Percentiles rank a stretch among this genome's conserved stretches.
phyloP scores from a whole-genome alignment of 345 rosid species.

The Raphanus raphanistrum region DNA sequence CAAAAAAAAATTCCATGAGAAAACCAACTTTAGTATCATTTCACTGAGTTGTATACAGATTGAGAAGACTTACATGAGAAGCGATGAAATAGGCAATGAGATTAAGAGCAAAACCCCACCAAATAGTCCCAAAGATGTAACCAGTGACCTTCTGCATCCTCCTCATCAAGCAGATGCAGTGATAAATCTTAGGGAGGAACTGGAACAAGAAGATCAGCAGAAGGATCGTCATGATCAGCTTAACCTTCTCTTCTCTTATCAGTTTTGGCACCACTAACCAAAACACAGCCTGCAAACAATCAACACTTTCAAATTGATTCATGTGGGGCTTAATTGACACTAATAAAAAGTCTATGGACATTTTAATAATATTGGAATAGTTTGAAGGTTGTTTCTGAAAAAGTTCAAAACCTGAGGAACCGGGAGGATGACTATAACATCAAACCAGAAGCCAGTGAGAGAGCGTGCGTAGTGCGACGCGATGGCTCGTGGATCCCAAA shows the following conservation, averaged over 20 bases:
- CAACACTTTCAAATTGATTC: neutral
- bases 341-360: neutral
- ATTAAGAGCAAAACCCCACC: constrained; percentile 96
- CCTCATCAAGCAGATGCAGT: constrained; percentile 68
- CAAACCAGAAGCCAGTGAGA: constrained; percentile 83
- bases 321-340: neutral
- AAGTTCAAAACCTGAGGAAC: constrained; percentile 70
- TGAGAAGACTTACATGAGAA: constrained; percentile 60
- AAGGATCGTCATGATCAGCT: constrained; percentile 68
- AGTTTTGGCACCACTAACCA: constrained; percentile 71
- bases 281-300: constrained; percentile 63
- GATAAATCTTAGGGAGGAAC: constrained; percentile 84
- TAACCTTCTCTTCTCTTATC: constrained; percentile 61
- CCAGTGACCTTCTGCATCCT: constrained; percentile 90
- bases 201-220: constrained; percentile 51
- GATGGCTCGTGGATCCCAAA: constrained; percentile 84
- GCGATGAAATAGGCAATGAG: constrained; percentile 91
- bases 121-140: constrained; percentile 85
- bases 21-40: neutral
- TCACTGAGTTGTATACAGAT: no score
- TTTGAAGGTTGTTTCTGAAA: constrained; percentile 11
- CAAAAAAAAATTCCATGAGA: neutral
- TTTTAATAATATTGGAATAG: neutral
- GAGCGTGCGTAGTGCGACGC: constrained; percentile 68
- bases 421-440: constrained; percentile 80